Evolutionary conservation across 2,329 filamentous ascomycete species (phyloP).

Genomic region (Aspergillus sojae): DNA sequence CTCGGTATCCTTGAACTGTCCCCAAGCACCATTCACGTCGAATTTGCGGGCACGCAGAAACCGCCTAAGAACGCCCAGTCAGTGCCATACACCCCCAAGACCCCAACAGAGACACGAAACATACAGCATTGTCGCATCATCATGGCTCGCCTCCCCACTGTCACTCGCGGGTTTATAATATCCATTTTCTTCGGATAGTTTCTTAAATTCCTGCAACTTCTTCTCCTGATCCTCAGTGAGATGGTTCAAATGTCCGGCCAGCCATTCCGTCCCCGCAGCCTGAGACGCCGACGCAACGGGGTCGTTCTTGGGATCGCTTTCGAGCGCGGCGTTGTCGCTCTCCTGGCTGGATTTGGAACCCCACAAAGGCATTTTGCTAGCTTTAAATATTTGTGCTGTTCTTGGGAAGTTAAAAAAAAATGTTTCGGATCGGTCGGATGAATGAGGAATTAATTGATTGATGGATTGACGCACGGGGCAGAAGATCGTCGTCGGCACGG

Average conservation of each 20-base stretch:
- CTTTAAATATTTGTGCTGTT: neutral
- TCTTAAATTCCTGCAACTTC: constrained; percentile 73
- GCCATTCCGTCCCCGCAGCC: constrained; percentile 40
- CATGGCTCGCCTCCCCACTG: constrained; percentile 45
- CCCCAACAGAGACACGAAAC: constrained; percentile 19
- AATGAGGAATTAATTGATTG: neutral
- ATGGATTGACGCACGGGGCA: constrained; percentile 1
- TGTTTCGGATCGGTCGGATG: constrained; percentile 3
- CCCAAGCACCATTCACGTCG: constrained; percentile 73
- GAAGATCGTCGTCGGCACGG: constrained; percentile 1
- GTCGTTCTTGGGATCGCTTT: constrained; percentile 39
- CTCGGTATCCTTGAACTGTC: constrained; percentile 86
- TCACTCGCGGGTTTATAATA: constrained; percentile 47
- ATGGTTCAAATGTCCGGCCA: constrained; percentile 74
- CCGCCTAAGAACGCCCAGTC: constrained; percentile 57
- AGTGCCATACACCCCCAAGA: neutral
- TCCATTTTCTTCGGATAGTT: constrained; percentile 64
- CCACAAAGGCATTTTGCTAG: constrained; percentile 31
- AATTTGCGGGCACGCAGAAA: constrained; percentile 86
- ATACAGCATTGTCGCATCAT: constrained; percentile 53
- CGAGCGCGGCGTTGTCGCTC: constrained; percentile 27
- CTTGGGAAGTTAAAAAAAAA: neutral
- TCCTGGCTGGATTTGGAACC: constrained; percentile 34
- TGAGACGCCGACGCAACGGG: constrained; percentile 38
- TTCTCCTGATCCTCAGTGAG: constrained; percentile 69